Percentiles rank a stretch among this genome's conserved stretches.
Evolutionary conservation across 108 stramenopile genomes (phyloP).

Genomic region (Skeletonema costatum): DNA sequence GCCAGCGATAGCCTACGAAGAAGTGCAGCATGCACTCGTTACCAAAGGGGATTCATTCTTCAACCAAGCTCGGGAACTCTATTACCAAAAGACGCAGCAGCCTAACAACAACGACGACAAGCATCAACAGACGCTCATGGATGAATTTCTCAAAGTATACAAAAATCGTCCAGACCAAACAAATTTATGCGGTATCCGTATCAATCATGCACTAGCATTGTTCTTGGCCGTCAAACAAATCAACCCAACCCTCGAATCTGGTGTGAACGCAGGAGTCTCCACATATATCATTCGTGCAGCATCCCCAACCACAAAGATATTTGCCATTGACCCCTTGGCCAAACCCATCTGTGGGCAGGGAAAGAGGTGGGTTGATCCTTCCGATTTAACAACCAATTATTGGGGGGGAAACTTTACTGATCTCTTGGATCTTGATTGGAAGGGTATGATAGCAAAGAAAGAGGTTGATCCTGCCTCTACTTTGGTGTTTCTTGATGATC

Average conservation of each 20-base stretch:
- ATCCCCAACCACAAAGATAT: constrained; percentile 9
- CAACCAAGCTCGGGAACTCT: not conserved
- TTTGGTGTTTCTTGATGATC: constrained; percentile 40
- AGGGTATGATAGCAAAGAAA: not conserved
- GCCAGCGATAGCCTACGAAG: no score
- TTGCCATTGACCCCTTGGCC: constrained; percentile 19
- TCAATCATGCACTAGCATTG: constrained; percentile 32
- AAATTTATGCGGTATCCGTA: constrained; percentile 40
- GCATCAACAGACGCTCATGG: not conserved
- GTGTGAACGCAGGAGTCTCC: constrained; percentile 35
- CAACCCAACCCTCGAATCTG: constrained; percentile 31
- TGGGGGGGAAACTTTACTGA: constrained; percentile 26
- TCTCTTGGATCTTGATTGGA: constrained; percentile 24
- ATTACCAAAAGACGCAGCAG: no score
- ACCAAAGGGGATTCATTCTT: no score
- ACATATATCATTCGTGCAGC: constrained; percentile 41
- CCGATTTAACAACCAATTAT: constrained; percentile 2
- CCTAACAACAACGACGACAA: not conserved
- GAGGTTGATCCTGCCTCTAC: constrained; percentile 20
- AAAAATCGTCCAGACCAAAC: constrained; percentile 29
- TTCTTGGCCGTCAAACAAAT: constrained; percentile 10
- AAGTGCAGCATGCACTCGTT: no score
- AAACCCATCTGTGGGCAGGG: constrained; percentile 35
- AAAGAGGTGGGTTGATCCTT: constrained; percentile 27
- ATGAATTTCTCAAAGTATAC: constrained; percentile 37